Evolutionary conservation across 2,329 filamentous ascomycete species (phyloP).

Genomic region (Penicillium sp.): DNA sequence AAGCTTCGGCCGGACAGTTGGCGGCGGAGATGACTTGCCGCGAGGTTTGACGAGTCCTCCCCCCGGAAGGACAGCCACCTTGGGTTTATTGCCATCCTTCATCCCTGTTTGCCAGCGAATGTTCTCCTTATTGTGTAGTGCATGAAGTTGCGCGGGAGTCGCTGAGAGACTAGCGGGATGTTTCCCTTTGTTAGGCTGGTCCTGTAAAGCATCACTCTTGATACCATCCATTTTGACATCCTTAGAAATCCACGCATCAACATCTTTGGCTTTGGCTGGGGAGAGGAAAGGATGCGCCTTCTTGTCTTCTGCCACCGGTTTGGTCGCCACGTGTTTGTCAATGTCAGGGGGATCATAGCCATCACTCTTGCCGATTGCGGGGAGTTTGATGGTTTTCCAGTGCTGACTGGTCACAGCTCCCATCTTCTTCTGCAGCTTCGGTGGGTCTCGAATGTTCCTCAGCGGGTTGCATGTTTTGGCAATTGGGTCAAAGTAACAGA

Average conservation of each 20-base stretch:
- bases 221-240: too few relatives aligned
- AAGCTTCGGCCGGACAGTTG: too few relatives aligned
- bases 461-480: slow-evolving; percentile 1
- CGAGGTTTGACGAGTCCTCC: too few relatives aligned
- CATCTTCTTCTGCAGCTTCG: not conserved
- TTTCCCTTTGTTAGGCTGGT: too few relatives aligned
- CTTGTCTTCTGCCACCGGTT: not conserved
- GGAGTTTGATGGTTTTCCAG: not conserved
- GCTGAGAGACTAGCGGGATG: too few relatives aligned
- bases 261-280: not conserved
- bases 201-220: too few relatives aligned
- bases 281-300: not conserved
- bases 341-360: not conserved
- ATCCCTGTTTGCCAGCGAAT: too few relatives aligned
- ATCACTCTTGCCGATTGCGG: not conserved
- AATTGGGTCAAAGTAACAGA: not conserved
- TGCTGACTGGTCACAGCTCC: not conserved
- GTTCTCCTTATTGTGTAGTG: too few relatives aligned
- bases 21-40: too few relatives aligned
- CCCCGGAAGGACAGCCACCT: too few relatives aligned
- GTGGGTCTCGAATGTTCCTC: slow-evolving; percentile 1
- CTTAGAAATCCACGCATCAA: not conserved
- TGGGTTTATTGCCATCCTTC: too few relatives aligned
- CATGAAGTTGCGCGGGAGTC: too few relatives aligned
- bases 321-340: not conserved